Evolutionary conservation across 805 yeast species (phyloP), one percentile per base, ranked within the genome.

Genomic region (Pichia ethanolica): DNA sequence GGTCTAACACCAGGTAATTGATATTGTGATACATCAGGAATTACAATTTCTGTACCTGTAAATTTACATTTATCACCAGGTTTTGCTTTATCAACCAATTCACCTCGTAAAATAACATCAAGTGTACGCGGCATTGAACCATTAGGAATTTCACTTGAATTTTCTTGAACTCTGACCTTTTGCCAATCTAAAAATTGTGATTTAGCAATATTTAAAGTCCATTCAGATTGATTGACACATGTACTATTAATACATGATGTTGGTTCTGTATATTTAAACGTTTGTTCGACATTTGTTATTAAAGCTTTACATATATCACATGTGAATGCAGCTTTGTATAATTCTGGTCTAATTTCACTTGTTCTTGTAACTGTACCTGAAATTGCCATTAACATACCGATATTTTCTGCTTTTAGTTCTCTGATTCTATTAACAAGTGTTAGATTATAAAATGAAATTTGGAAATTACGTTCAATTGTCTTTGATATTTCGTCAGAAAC

Each of bases 81-180:
- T 67, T 91, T 93, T 3, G 97, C 97, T 56, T 89, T 76, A 63
- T 91, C 99, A 8, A 93, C 98, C 47, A 89, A 76, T 57, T 91
- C 97, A 46, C 98, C 98, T 59, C 99, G 76, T 51, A 91, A 69
- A 46, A 91, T 86, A 27, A 91, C 91, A 65, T 91, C 99, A 60
- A 91, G 68, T 1, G 97, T 91, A 65, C 99, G 80, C 28, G 99
- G 99, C 99, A 91, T 91, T 4, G 97, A 89, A 32, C 99, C 99
- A 0, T 97, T 89, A 30, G 99, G 99, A 50, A 91, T 91, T 67
- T 91, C 98, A 58, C 75, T 86, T n/a, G 97, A 83, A 61, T 91
- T 93, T 63, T 91, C 99, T 65, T 91, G 99, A 56, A 91, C 86
- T 59, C 97, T 79, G 28, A 89, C 91, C 56, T 86, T 86, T 67